Base-by-base conservation (phyloP, 805 yeast species). In the Metschnikowia vanudenii region DNA sequence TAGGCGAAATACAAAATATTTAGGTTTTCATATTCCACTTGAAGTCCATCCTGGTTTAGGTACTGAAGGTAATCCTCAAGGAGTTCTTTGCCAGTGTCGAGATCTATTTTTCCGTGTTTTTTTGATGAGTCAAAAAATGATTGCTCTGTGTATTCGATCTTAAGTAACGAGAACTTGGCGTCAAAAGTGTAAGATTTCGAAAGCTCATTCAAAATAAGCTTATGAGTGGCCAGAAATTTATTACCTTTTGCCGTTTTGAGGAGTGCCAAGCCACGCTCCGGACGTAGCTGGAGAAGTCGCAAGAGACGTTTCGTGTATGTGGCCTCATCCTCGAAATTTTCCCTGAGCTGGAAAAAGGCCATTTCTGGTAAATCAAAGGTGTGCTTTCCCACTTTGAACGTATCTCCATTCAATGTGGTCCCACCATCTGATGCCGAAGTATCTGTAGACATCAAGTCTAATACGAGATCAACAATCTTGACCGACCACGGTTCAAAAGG, bases 141-240 rank as follows among this genome's bases (percentile, higher is more conserved):
- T 18, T 64, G 57, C 49, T 72, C 75, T 17, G 68, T 51, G 39
- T 63, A 63, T 33, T 72, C 75, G 12, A 69, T 56, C 43, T 64
- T 67, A 11, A 72, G 59, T 1, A 55, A 49, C 0, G 67, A 48
- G 45, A 68, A 63, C 26, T 55, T 62, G 12, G 54, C 32, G 32
- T 59, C 63, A 20, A 59, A 52, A 10, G 47, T 42, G 14, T 53
- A 45, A 2, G 59, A 51, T 19, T 54, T 50, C 5, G 67, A 49
- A 1, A 69, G 44, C 35, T 69, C 69, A 29, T 60, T 52, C 53
- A 71, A 51, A 18, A 72, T 68, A 11, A 52, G 51, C 38, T 56
- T 59, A 49, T 69, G 70, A 5, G 64, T 62, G 3, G 52, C 48
- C 33, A 54, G 58, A 43, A 58, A 64, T 35, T 54, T 56, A 20